Evolutionary conservation across 2,329 filamentous ascomycete species (phyloP), one percentile per base, ranked within the genome.

Genomic region (Xylaria sp.): DNA sequence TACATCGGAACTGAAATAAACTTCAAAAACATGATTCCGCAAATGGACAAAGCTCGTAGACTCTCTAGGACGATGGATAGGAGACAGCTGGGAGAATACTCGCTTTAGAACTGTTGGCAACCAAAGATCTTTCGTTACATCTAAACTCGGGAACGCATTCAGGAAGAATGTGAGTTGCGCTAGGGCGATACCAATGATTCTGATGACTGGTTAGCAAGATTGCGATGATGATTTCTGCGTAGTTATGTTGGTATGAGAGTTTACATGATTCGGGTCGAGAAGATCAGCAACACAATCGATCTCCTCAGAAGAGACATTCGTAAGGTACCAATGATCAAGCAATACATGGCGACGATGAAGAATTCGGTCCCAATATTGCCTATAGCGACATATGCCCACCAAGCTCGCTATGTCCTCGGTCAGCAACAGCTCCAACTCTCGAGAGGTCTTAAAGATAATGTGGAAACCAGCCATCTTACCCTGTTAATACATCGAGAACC

Each of bases 241-340:
- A n/a, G 43, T 40, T 15, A 9, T n/a, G n/a, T n/a, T n/a, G n/a
- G n/a, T n/a, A n/a, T n/a, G n/a, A 11, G 57, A 14, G 45, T 64
- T 66, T 11, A 67, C 66, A 67, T 51, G 25, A 67, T 31, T 23
- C 66, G 66, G 12, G 58, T 60, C 3, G 64, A 64, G 31, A 66
- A 67, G 7, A 66, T 25, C 1, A 64, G 21, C n/a, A 67, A 40
- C 6, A 67, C 51, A 19, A 62, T 12, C 1, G 58, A 51, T 33
- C 46, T 64, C 17, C 43, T 67, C 19, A 33, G 6, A 17, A 60
- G 53, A 23, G 66, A 60, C 42, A 66, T 64, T 11, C 57, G 49
- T n/a, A 67, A 31, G 19, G 53, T 66, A 2, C 47, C 46, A 14
- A 67, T 59, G 17, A 67, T 67, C 0, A 66, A 11, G 14, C 55